Conservation (phyloP, 2,329 filamentous ascomycete species). For the Verticillium longisporum region DNA sequence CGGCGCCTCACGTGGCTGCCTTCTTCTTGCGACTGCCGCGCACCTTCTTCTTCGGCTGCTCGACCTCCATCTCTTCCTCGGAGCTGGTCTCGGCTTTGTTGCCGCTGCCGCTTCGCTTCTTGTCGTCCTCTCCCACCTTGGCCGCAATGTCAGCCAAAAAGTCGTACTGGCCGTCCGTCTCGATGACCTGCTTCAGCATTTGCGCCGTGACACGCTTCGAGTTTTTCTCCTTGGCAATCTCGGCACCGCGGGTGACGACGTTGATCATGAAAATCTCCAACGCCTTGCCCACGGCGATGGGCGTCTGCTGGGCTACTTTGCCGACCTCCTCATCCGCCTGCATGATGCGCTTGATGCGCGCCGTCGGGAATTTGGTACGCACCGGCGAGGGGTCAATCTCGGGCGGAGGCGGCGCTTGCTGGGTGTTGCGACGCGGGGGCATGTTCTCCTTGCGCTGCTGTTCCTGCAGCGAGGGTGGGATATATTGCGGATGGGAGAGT, state of each 20-base stretch:
- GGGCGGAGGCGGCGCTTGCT: constrained; percentile 26
- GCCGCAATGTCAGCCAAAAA: constrained; percentile 86
- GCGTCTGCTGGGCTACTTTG: constrained; percentile 96
- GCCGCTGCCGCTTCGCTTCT: constrained; percentile 31
- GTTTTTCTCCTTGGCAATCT: constrained; percentile 72
- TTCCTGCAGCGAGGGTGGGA: constrained; percentile 12
- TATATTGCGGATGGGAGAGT: constrained; percentile 11
- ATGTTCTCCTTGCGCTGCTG: constrained; percentile 19
- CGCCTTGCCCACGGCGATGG: constrained; percentile 91
- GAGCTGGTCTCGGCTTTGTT: constrained; percentile 41
- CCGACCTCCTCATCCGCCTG: constrained; percentile 98
- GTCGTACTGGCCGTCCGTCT: constrained; percentile 86
- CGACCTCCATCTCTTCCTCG: constrained; percentile 39
- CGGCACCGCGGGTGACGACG: constrained; percentile 80
- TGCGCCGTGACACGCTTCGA: constrained; percentile 85
- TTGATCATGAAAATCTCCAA: constrained; percentile 97
- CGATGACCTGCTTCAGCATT: constrained; percentile 87
- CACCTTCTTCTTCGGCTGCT: constrained; percentile 41
- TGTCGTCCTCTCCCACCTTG: constrained; percentile 61
- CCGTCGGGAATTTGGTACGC: constrained; percentile 93
- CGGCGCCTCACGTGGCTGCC: constrained; percentile 13
- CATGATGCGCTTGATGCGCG: constrained; percentile 98
- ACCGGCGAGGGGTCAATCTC: constrained; percentile 62
- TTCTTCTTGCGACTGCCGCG: constrained; percentile 45
- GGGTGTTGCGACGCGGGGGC: constrained; percentile 31